Evolutionary conservation across 805 yeast species (phyloP).

Genomic region (Candida andamanensis): DNA sequence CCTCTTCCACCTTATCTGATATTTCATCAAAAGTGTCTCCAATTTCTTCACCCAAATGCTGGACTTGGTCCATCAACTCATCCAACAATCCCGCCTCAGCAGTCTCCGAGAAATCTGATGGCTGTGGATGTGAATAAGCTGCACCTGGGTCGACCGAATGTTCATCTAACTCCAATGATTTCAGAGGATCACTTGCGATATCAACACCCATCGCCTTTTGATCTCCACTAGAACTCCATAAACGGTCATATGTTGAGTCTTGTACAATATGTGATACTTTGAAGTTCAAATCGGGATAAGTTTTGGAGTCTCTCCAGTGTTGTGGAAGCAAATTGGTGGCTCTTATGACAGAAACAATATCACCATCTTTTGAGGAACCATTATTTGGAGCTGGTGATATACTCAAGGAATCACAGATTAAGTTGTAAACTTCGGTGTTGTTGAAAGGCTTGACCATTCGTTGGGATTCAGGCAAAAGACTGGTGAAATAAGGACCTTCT

Average conservation of each 20-base stretch:
- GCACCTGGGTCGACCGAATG: constrained; percentile 8
- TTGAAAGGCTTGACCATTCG: constrained; percentile 54
- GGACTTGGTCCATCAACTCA: constrained; percentile 6
- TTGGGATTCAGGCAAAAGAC: constrained; percentile 20
- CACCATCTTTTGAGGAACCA: constrained; percentile 34
- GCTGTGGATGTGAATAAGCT: constrained; percentile 11
- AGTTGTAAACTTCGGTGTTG: constrained; percentile 69
- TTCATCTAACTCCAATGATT: constrained; percentile 22
- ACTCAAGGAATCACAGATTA: constrained; percentile 61
- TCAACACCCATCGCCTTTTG: constrained; percentile 12
- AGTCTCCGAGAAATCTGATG: constrained; percentile 6
- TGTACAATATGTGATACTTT: constrained; percentile 39
- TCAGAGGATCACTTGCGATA: constrained; percentile 17
- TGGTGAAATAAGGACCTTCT: constrained; percentile 70
- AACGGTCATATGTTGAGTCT: constrained; percentile 49
- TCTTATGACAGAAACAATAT: constrained; percentile 14
- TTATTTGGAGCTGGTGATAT: constrained; percentile 53
- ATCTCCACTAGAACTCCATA: constrained; percentile 21
- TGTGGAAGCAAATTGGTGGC: constrained; percentile 24
- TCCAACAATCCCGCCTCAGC: not conserved
- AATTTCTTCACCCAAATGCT: constrained; percentile 11
- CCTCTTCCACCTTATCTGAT: not conserved
- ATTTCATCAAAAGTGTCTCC: constrained; percentile 7
- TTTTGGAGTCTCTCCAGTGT: constrained; percentile 43
- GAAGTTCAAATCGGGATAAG: constrained; percentile 49